Conservation (phyloP, 108 stramenopile species). For the Seminavis robusta region DNA sequence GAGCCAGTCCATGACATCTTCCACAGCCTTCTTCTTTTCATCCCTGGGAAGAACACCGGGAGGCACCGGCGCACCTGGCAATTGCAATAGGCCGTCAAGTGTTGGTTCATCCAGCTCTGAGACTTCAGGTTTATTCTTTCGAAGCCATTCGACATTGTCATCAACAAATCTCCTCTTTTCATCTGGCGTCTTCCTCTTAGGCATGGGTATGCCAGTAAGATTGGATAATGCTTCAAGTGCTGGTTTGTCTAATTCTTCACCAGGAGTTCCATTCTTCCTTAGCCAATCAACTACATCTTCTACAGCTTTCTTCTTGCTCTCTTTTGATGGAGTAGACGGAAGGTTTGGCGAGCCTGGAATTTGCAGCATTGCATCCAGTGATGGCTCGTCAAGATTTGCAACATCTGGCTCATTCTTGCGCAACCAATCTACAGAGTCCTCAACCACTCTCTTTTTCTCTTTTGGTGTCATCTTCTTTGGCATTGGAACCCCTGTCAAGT, state of each 20-base stretch:
- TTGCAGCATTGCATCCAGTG: neutral
- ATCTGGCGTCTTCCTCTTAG: conserved; percentile 1
- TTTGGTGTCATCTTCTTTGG: neutral
- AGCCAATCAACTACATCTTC: conserved; percentile 19
- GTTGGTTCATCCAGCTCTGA: neutral
- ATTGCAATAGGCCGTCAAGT: neutral
- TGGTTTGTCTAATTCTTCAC: conserved; percentile 10
- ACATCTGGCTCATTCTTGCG: conserved; percentile 7
- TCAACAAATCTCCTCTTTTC: conserved; percentile 9
- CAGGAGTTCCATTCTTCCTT: neutral
- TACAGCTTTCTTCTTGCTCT: neutral
- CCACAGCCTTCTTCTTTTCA: neutral
- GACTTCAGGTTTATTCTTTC: conserved; percentile 6
- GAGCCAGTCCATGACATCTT: conserved; percentile 3
- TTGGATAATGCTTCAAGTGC: neutral
- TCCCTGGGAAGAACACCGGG: neutral
- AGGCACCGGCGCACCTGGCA: neutral
- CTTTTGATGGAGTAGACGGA: neutral
- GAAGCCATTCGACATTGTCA: conserved; percentile 15
- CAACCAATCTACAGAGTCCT: conserved; percentile 2
- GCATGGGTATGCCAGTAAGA: neutral
- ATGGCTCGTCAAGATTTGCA: neutral
- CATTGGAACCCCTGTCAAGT: neutral
- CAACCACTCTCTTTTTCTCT: conserved; percentile 2
- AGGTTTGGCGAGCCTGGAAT: neutral